These are phyloP conservation scores for Fusarium veterinarium DNA, from an alignment of 2,329 filamentous ascomycete species.

Conservation along the genomic window DNA sequence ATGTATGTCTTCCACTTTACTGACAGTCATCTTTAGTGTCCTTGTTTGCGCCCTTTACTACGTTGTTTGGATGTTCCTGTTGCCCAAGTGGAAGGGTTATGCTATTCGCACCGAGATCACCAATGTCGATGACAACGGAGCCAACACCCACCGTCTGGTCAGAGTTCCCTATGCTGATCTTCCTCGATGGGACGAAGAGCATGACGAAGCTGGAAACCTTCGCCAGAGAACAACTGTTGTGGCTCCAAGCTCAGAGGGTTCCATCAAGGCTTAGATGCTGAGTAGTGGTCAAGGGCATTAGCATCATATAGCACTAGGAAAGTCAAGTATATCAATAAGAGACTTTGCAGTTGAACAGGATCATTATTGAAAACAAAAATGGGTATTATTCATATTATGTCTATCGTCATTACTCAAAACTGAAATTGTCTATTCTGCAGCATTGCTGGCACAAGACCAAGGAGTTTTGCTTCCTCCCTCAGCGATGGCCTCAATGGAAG, in stretches of 20 bases:
- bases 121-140: constrained; percentile 53
- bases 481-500: constrained; percentile 52
- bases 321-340: rapidly evolving
- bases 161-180: constrained; percentile 64
- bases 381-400: constrained; percentile 7
- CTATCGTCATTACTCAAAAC: background rate
- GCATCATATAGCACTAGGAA: background rate
- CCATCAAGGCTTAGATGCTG: background rate
- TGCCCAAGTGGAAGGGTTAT: constrained; percentile 66
- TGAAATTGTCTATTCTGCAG: constrained; percentile 1
- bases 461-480: constrained; percentile 46
- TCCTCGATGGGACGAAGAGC: constrained; percentile 66
- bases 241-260: background rate
- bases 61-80: constrained; percentile 65
- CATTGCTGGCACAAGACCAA: constrained; percentile 52
- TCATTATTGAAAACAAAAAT: background rate
- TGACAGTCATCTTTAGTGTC: constrained; percentile 52
- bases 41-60: constrained; percentile 68
- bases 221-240: background rate
- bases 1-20: rapidly evolving
- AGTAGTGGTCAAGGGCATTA: rapidly evolving
- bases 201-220: constrained; percentile 60
- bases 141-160: constrained; percentile 60
- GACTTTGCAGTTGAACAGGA: background rate
- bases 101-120: constrained; percentile 66